A percentile compares a stretch with the other conserved stretches of the same genome.
These are phyloP conservation scores for Wickerhamomyces rabaulensis DNA, from an alignment of 805 yeast genomes.

Conservation along the genomic window DNA sequence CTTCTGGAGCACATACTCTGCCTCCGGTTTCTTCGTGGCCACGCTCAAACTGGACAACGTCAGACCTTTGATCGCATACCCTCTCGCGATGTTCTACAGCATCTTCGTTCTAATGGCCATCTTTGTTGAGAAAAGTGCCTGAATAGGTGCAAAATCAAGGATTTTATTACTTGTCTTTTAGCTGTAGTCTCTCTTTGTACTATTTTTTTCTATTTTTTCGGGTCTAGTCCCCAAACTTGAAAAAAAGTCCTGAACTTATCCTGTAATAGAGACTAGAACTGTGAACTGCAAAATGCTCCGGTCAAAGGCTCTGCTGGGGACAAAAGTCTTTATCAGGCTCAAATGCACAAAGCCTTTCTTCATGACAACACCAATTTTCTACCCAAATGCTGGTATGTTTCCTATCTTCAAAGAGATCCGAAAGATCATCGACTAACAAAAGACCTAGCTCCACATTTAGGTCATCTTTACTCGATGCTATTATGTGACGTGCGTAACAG, in stretches of 20 bases:
- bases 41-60: constrained; percentile 80
- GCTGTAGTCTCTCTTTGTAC: neutral
- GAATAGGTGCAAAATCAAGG: neutral
- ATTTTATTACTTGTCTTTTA: neutral
- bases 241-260: neutral
- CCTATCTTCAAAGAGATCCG: neutral
- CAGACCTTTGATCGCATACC: constrained; percentile 88
- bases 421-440: neutral
- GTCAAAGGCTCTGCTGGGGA: neutral
- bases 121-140: constrained; percentile 42
- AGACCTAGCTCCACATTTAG: constrained; percentile 68
- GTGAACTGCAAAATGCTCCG: neutral
- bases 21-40: constrained; percentile 88
- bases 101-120: constrained; percentile 96
- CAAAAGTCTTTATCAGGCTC: neutral
- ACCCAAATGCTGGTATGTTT: constrained; percentile 71
- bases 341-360: constrained; percentile 28
- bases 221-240: neutral
- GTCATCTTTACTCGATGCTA: constrained; percentile 86
- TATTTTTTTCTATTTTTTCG: no score
- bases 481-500: constrained; percentile 74
- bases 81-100: constrained; percentile 84
- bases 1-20: constrained; percentile 87
- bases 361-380: constrained; percentile 89
- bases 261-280: no score